Conservation (phyloP, 345 rosid genomes). For the Eucalyptus tenuipes region DNA sequence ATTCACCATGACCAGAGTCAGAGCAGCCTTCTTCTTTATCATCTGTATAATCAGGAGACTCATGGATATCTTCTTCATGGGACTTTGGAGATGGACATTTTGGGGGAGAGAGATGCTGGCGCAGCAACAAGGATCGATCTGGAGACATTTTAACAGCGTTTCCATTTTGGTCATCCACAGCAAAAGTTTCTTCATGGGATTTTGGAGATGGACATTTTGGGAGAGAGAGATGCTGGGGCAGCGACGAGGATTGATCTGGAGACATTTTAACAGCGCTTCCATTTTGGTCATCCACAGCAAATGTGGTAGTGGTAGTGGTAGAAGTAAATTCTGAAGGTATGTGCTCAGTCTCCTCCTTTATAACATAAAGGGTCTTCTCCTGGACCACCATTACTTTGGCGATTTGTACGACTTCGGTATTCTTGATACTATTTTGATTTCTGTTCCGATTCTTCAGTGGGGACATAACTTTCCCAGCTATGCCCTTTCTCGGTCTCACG, state of each 20-base stretch:
- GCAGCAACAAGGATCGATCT: not conserved
- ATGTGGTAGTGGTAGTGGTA: not conserved
- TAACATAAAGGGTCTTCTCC: slow-evolving; percentile 63
- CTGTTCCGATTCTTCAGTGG: slow-evolving; percentile 19
- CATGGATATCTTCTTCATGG: slow-evolving; percentile 12
- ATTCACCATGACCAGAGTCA: slow-evolving; percentile 22
- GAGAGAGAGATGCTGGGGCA: not conserved
- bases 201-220: slow-evolving; percentile 9
- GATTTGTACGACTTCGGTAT: not conserved
- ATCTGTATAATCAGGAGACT: slow-evolving; percentile 9
- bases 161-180: slow-evolving; percentile 12
- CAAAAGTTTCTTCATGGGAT: slow-evolving; percentile 5
- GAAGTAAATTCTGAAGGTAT: slow-evolving; percentile 18
- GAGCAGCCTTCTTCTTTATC: slow-evolving; percentile 28
- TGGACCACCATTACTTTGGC: slow-evolving; percentile 8
- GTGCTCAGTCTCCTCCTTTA: slow-evolving; percentile 38
- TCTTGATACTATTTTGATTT: not conserved
- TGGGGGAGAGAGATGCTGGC: not conserved
- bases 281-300: slow-evolving; percentile 7
- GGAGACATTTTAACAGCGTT: slow-evolving; percentile 13
- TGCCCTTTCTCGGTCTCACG: slow-evolving; percentile 11
- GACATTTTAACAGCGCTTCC: slow-evolving; percentile 19
- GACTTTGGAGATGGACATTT: slow-evolving; percentile 9
- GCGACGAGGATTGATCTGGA: not conserved
- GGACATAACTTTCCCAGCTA: slow-evolving; percentile 11